Evolutionary conservation across 129 eudicot genomes (phyloP).

Genomic region (Chrysanthemum seticuspe): DNA sequence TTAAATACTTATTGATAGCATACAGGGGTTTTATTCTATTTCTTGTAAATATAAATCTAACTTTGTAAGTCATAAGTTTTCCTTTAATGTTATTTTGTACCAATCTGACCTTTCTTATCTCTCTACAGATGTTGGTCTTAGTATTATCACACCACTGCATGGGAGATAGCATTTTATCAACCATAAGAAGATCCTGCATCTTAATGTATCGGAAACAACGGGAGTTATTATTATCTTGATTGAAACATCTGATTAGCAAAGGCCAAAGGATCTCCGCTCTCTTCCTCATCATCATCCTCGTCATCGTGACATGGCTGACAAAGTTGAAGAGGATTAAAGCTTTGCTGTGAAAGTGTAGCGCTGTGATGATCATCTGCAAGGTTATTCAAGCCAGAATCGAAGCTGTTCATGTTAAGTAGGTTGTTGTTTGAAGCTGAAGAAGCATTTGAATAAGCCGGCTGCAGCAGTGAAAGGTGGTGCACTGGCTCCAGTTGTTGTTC

Average conservation of each 20-base stretch:
- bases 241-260: conserved; percentile 61
- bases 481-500: conserved; percentile 45
- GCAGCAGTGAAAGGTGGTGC: conserved; percentile 41
- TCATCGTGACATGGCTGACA: conserved; percentile 36
- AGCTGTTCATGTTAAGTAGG: conserved; percentile 42
- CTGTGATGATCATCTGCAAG: conserved; percentile 25
- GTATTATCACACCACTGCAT: conserved; percentile 19
- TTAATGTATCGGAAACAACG: not conserved
- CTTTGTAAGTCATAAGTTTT: not conserved
- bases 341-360: conserved; percentile 32
- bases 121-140: conserved; percentile 4
- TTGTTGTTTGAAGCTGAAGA: conserved; percentile 64
- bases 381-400: conserved; percentile 36
- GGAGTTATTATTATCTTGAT: conserved; percentile 29
- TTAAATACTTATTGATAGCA: not conserved
- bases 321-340: conserved; percentile 50
- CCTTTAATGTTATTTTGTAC: conserved; percentile 5
- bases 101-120: not conserved
- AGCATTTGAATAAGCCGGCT: conserved; percentile 55
- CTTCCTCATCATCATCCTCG: conserved; percentile 58
- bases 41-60: conserved; percentile 3
- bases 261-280: conserved; percentile 49
- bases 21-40: not conserved
- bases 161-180: conserved; percentile 21
- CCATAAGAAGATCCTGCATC: not conserved